Base-by-base conservation (phyloP, 495 filamentous ascomycete species). In the Aspergillus panamensis region DNA sequence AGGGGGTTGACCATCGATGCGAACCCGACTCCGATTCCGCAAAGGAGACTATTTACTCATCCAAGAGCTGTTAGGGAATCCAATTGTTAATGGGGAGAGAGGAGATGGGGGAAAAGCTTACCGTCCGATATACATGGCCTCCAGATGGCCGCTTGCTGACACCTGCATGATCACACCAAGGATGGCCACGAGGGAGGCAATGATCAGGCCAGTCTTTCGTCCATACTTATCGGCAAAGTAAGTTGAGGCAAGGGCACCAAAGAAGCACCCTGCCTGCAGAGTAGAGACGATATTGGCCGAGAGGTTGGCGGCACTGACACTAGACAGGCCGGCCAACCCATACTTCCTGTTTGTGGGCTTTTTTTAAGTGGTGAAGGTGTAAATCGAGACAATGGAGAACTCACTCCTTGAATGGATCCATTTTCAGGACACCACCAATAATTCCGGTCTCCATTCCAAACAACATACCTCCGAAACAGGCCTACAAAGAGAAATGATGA, bases 391-490 rank as follows among this genome's bases (percentile, higher is more conserved):
- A 33, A 13, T 10, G 17, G 42, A 29, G 20, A n/a, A 8, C 44
- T 66, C 57, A 80, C 77, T 77, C 78, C 49, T 76, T 73, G 68
- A 89, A 90, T 14, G 84, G 80, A 3, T 77, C 75, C 58, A 89
- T 77, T 3, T 83, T 83, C 3, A 88, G 76, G 8, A 87, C 87
- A 9, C 82, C 85, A 33, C 87, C 86, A 49, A 89, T 89, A 63
- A 89, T 89, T 45, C 84, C 83, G 3, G 80, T 81, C 65, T 90
- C 87, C 67, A 88, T 87, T 6, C 88, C 87, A 48, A 87, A 77
- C 25, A 75, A 78, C 82, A 87, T 89, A 58, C 88, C 89, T 42
- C 88, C 89, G 59, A 89, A 92, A 72, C 88, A 89, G 6, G 84
- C 84, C 81, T 83, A 51, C 51, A 8, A 40, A 17, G 37, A 21